Percentiles rank a stretch among this genome's conserved stretches.
phyloP scores from a whole-genome alignment of 345 rosid species.

The Euphorbia lathyris region DNA sequence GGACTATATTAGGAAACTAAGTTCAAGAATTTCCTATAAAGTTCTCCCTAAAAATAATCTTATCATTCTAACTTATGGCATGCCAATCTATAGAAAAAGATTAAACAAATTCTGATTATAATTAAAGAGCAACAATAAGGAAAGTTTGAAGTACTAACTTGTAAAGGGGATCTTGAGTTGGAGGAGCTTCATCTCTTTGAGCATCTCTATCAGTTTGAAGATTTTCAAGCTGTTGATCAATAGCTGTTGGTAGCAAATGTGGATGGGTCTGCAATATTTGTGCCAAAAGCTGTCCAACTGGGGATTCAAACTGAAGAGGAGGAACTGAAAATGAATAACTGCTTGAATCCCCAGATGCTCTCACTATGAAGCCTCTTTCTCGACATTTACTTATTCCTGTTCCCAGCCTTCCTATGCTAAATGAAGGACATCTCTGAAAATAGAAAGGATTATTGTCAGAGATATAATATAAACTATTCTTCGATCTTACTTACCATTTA shows the following conservation, averaged over 20 bases:
- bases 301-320: constrained; percentile 76
- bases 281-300: constrained; percentile 73
- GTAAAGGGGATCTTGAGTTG: constrained; percentile 58
- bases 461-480: background rate
- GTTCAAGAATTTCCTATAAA: background rate
- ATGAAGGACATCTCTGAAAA: constrained; percentile 48
- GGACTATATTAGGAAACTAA: background rate
- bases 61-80: too few species aligned
- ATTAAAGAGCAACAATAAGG: background rate
- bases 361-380: constrained; percentile 46
- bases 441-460: constrained; percentile 20
- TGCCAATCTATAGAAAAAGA: constrained; percentile 2
- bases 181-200: constrained; percentile 34
- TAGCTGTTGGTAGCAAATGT: constrained; percentile 70
- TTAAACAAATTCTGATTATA: background rate
- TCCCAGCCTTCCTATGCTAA: constrained; percentile 50
- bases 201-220: constrained; percentile 57
- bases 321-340: constrained; percentile 52
- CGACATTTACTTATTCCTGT: constrained; percentile 33
- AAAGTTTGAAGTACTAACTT: constrained; percentile 45
- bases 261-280: constrained; percentile 85
- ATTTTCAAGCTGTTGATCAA: constrained; percentile 88
- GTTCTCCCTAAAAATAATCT: background rate
- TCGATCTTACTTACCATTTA: background rate
- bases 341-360: constrained; percentile 53